Evolutionary conservation across 1,139 yeast species (phyloP).

Genomic region (Yamadazyma diddensiae): DNA sequence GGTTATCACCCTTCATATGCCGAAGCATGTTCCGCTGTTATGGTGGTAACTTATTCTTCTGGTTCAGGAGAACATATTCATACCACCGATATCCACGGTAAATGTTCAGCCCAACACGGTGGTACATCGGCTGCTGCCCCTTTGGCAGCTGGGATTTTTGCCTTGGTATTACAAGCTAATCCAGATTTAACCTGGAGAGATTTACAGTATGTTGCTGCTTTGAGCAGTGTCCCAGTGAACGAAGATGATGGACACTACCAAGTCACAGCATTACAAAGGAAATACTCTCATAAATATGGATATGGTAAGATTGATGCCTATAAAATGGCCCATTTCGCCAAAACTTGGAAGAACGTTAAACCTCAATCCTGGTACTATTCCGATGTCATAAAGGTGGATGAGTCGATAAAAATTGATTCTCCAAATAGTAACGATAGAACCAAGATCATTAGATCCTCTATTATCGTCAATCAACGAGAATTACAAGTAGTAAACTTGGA

Average conservation of each 20-base stretch:
- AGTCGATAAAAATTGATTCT: slow-evolving; percentile 20
- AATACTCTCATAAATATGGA: slow-evolving; percentile 85
- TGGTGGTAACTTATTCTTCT: slow-evolving; percentile 94
- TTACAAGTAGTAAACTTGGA: slow-evolving; percentile 59
- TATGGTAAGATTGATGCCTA: slow-evolving; percentile 91
- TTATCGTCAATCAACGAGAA: slow-evolving; percentile 49
- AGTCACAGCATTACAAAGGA: slow-evolving; percentile 53
- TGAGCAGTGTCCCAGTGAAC: slow-evolving; percentile 69
- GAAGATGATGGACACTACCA: slow-evolving; percentile 73
- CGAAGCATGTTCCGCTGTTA: slow-evolving; percentile 91
- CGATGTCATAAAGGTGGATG: slow-evolving; percentile 34
- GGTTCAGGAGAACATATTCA: slow-evolving; percentile 90
- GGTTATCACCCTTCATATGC: slow-evolving; percentile 87
- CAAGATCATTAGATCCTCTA: slow-evolving; percentile 34
- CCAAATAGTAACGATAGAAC: slow-evolving; percentile 18
- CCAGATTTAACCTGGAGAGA: slow-evolving; percentile 96
- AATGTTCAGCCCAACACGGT: slow-evolving; percentile 76
- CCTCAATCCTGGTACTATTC: slow-evolving; percentile 85
- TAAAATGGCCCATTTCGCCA: slow-evolving; percentile 68
- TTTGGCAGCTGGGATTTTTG: slow-evolving; percentile 89
- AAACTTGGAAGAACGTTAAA: slow-evolving; percentile 77
- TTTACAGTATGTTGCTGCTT: slow-evolving; percentile 77
- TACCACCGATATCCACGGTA: slow-evolving; percentile 79
- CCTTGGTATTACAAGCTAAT: slow-evolving; percentile 76
- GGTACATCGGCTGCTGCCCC: slow-evolving; percentile 99